Base-by-base conservation (phyloP, 139 green algal species). In the Chlamydomonas sp. region DNA sequence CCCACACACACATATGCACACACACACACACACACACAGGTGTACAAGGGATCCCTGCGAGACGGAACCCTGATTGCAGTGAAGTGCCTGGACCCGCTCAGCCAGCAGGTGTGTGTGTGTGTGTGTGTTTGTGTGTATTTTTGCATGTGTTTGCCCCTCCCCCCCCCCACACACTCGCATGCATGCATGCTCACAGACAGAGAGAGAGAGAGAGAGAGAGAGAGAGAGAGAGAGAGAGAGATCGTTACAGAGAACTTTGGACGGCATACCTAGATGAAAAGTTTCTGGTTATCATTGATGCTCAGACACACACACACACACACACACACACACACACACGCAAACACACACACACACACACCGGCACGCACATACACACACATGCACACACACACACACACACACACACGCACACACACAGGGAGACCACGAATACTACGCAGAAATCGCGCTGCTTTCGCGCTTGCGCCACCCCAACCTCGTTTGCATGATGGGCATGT, bases 401-500 rank as follows among this genome's bases (percentile, higher is more conserved):
- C 39, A 50, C 13, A 13, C 39, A n/a, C 10, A n/a, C 13, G 39
- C 39, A 50, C 39, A 8, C 39, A 50, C 39, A 8, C 33, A 66
- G 59, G 59, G 59, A 5, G 59, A 66, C 33, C 31, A 33, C 8
- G 59, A 66, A 33, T 66, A 48, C 26, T 66, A 66, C 29, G 59
- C 59, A 13, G 59, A 66, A 33, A 33, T 66, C 6, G 59, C 20
- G 20, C n/a, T 66, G 59, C 59, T 66, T 30, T 48, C 59, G 59
- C 31, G 59, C 31, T 33, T 66, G 31, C 31, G 59, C 31, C 59
- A 66, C 33, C 59, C 59, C 59, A 66, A 66, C 59, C 59, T 66
- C 22, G 59, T 66, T 30, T 66, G 59, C 59, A 66, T 66, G 31
- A 66, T 66, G 59, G 59, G 59, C 59, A 66, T 66, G 59, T 66